These are phyloP conservation scores for Beauveria rudraprayagi DNA, from an alignment of 2,329 filamentous ascomycete genomes.

Conservation along the genomic window DNA sequence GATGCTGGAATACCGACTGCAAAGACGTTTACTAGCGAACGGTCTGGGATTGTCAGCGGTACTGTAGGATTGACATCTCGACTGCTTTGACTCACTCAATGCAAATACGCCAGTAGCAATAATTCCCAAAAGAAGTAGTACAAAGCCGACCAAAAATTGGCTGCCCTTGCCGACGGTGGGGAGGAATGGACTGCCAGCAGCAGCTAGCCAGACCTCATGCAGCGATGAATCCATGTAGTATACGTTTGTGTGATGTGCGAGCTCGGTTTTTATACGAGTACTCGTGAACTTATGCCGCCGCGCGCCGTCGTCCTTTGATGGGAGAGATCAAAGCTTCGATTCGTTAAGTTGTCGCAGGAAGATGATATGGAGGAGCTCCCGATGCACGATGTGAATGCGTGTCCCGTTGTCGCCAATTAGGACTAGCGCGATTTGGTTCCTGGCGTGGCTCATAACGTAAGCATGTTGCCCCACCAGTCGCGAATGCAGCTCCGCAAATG, in stretches of 20 bases:
- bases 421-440: slow-evolving; percentile 21
- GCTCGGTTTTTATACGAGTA: not conserved
- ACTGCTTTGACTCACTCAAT: slow-evolving; percentile 56
- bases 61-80: not conserved
- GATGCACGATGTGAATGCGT: slow-evolving; percentile 25
- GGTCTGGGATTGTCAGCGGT: slow-evolving; percentile 49
- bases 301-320: not conserved
- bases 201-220: slow-evolving; percentile 88
- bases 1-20: slow-evolving; percentile 80
- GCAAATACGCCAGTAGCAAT: slow-evolving; percentile 72
- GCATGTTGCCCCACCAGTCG: slow-evolving; percentile 11
- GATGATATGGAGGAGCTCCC: slow-evolving; percentile 17
- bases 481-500: slow-evolving; percentile 1
- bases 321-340: not conserved
- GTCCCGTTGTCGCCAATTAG: slow-evolving; percentile 23
- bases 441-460: slow-evolving; percentile 21
- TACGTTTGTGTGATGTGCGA: not conserved
- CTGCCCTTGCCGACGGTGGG: slow-evolving; percentile 71
- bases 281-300: not conserved
- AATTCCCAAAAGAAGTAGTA: slow-evolving; percentile 64
- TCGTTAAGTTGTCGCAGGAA: slow-evolving; percentile 6
- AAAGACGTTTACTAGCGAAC: slow-evolving; percentile 68
- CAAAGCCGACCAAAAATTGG: slow-evolving; percentile 77
- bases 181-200: slow-evolving; percentile 75
- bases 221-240: slow-evolving; percentile 69